phyloP scores from a whole-genome alignment of 495 filamentous ascomycete genomes.

The Penicillium lividum region DNA sequence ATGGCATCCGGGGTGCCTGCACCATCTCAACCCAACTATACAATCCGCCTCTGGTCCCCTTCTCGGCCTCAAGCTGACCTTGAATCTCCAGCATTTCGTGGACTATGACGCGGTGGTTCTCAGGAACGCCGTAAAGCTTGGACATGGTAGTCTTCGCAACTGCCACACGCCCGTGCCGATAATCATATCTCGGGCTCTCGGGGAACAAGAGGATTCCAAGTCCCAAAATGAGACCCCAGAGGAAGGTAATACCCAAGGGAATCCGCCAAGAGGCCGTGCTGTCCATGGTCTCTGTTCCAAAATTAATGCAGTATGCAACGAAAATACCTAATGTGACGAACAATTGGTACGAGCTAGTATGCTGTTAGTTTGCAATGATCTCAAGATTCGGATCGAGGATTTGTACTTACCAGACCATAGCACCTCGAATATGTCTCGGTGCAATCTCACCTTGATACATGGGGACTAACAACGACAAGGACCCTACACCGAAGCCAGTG shows the following conservation, averaged over 20 bases:
- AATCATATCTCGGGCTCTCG: constrained; percentile 68
- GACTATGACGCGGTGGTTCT: constrained; percentile 60
- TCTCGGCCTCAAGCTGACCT: constrained; percentile 50
- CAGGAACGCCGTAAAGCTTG: constrained; percentile 64
- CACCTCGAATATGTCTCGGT: constrained; percentile 62
- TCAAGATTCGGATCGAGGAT: not conserved
- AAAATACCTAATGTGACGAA: constrained; percentile 87
- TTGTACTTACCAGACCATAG: constrained; percentile 55
- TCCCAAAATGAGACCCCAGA: constrained; percentile 71
- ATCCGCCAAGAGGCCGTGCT: constrained; percentile 68
- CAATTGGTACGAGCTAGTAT: constrained; percentile 64
- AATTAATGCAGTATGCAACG: constrained; percentile 76
- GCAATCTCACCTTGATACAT: constrained; percentile 68
- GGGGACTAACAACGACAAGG: constrained; percentile 65
- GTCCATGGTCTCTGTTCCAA: constrained; percentile 55
- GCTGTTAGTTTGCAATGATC: not conserved
- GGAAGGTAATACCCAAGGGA: constrained; percentile 70
- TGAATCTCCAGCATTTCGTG: constrained; percentile 66
- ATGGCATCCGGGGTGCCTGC: constrained; percentile 65
- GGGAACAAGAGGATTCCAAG: constrained; percentile 68
- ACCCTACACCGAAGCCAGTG: constrained; percentile 65
- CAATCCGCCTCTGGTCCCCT: constrained; percentile 47
- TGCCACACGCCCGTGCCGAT: constrained; percentile 59
- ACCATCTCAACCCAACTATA: constrained; percentile 52
- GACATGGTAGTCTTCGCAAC: constrained; percentile 66